Percentiles rank a stretch among this genome's conserved stretches.
These are phyloP conservation scores for Sisymbrium altissimum DNA, from an alignment of 345 rosid species.

Conservation along the genomic window DNA sequence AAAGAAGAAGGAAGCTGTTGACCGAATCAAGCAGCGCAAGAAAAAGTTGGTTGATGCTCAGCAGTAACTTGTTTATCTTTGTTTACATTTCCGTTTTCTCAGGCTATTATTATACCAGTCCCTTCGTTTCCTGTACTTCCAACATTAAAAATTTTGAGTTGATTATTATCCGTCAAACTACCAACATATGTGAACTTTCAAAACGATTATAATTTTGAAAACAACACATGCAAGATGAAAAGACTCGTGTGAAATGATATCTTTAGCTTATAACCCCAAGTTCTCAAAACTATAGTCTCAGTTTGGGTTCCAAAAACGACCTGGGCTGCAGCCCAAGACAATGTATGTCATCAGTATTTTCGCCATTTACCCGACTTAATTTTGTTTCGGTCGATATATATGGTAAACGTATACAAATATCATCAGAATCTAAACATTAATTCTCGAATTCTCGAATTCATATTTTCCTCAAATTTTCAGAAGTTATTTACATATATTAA, in stretches of 20 bases:
- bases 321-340: background rate
- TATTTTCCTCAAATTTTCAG: too few relatives aligned
- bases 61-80: background rate
- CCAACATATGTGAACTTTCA: background rate
- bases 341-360: background rate
- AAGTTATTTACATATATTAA: background rate
- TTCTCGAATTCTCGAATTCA: background rate
- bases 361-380: background rate
- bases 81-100: background rate
- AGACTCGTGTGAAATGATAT: too few relatives aligned
- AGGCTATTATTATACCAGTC: background rate
- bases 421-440: too few relatives aligned
- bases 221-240: too few relatives aligned
- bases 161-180: background rate
- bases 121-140: background rate
- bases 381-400: background rate
- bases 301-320: background rate
- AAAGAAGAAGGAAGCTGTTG: constrained; percentile 18
- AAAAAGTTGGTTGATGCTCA: constrained; percentile 1
- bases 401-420: background rate
- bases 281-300: background rate
- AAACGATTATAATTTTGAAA: too few relatives aligned
- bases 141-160: background rate
- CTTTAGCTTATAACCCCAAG: too few relatives aligned
- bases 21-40: constrained; percentile 25